Base-by-base conservation (phyloP, 805 yeast species). In the Blastobotrys parvus region DNA sequence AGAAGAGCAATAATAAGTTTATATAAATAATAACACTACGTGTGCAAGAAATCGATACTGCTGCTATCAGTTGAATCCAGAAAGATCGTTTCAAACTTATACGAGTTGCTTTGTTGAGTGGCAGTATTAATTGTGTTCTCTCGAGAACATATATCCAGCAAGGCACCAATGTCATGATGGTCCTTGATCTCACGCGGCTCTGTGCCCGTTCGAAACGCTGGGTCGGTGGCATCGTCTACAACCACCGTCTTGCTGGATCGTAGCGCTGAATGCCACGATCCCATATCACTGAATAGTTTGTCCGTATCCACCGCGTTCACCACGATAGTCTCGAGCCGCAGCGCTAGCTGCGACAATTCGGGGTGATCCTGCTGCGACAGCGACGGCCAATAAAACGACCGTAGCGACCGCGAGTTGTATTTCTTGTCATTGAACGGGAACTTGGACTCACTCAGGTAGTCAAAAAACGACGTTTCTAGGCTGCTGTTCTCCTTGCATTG, bases 341-440 rank as follows among this genome's bases (percentile, higher is more conserved):
- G 25, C 4, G 27, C 41, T 18, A 38, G 23, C 10, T 32, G 35
- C 19, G 41, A 17, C 18, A 38, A 25, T 11, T 30, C 35, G 18
- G 34, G 18, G 11, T 30, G 34, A 15, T 38, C 41, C 15, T 17
- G 20, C 22, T 38, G 27, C 5, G 29, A 13, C 17, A 38, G 25
- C 27, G 41, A 21, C 34, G 20, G 21, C 41, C 41, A 38, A 22
- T 38, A 38, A 6, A 38, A 30, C 4, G 39, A 20, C 11, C 20
- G 27, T 7, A 38, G 11, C 19, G 41, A 18, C 23, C 13, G 15
- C 22, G 22, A 23, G 18, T 13, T 32, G 33, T 17, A 27, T 10
- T 17, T 15, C 21, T 15, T 11, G 11, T 38, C 35, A 4, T 31
- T 17, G 33, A 38, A 38, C 8, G 41, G 41, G 35, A 34, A 38